These are phyloP conservation scores for Dissophora ornata DNA, from an alignment of 192 early-diverging fungal genomes.

Conservation along the genomic window DNA sequence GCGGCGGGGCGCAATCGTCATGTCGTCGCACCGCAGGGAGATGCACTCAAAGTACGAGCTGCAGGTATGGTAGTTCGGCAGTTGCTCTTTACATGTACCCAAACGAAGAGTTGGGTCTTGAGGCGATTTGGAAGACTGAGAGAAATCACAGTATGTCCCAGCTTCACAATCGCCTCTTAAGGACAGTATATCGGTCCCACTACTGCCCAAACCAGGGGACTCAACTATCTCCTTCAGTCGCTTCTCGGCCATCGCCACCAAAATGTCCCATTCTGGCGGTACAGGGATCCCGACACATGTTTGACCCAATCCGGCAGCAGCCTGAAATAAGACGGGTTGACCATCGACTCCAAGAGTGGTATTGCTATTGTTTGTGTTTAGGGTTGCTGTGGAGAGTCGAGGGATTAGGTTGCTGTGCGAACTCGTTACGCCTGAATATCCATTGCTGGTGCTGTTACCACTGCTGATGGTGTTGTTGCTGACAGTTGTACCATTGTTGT, in stretches of 20 bases:
- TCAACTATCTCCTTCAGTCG: slow-evolving; percentile 14
- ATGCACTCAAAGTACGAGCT: slow-evolving; percentile 26
- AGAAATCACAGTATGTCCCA: slow-evolving; percentile 28
- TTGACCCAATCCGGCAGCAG: slow-evolving; percentile 12
- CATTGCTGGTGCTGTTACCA: background rate
- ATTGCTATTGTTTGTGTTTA: background rate
- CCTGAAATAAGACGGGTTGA: slow-evolving; percentile 11
- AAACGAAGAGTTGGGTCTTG: background rate
- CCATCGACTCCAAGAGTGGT: slow-evolving; percentile 14
- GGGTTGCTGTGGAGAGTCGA: slow-evolving; percentile 1
- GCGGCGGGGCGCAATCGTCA: no score
- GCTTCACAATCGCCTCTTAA: slow-evolving; percentile 28
- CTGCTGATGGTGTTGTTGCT: no score
- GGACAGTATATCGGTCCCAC: slow-evolving; percentile 16
- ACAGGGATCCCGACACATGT: slow-evolving; percentile 15
- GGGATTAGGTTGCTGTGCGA: slow-evolving; percentile 11
- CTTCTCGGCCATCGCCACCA: slow-evolving; percentile 25
- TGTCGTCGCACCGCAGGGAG: slow-evolving; percentile 15
- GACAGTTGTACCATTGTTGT: slow-evolving; percentile 4
- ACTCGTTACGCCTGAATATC: background rate
- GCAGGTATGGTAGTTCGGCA: slow-evolving; percentile 33
- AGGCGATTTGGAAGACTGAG: background rate
- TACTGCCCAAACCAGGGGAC: slow-evolving; percentile 11
- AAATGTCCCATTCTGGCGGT: background rate
- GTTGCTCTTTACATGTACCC: slow-evolving; percentile 26